Base-by-base conservation (phyloP, 371 early-diverging fungal genomes). In the Apophysomyces ossiformis region DNA sequence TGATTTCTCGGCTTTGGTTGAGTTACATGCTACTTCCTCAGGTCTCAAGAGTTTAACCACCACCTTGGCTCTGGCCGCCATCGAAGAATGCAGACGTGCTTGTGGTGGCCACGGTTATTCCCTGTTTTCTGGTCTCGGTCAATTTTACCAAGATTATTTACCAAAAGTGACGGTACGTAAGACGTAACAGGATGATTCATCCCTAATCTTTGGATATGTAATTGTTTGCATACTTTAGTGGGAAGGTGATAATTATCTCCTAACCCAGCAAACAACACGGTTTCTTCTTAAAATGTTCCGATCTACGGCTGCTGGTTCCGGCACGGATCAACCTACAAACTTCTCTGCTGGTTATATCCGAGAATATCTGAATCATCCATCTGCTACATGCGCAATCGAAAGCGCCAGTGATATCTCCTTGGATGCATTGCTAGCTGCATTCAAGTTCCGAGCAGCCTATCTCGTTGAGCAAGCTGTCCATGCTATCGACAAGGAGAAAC, bases 101-200 rank as follows among this genome's bases (percentile, higher is more conserved):
- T 92, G 75, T 60, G 96, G 96, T 65, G 96, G 96, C 36, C 94
- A 95, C 60, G 95, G 94, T 5, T 95, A 87, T 74, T 85, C 89
- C 65, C 75, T 82, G 73, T 90, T 89, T 77, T 88, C 89, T 61
- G 93, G 94, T 0, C 82, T 95, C 64, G 87, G 89, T 50, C 86
- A 89, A 66, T 90, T 90, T 71, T 90, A 85, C 50, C 82, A 75
- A 68, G 85, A 87, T 63, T 75, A 83, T 36, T 78, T 85, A 47
- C 90, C 90, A 15, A 86, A 85, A 62, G 87, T 83, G 35, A 89
- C 87, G 45, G 77, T 74, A 74, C 69, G 74, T 64, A 2, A 11
- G 32, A 4, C 21, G 35, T 6, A 7, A n/a, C 37, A 15, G 16
- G 45, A 11, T 11, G 16, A 26, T 37, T 15, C 26, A 16, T 38